Conservation (phyloP, 164 flowering plant genomes). For the Platanus orientalis region DNA sequence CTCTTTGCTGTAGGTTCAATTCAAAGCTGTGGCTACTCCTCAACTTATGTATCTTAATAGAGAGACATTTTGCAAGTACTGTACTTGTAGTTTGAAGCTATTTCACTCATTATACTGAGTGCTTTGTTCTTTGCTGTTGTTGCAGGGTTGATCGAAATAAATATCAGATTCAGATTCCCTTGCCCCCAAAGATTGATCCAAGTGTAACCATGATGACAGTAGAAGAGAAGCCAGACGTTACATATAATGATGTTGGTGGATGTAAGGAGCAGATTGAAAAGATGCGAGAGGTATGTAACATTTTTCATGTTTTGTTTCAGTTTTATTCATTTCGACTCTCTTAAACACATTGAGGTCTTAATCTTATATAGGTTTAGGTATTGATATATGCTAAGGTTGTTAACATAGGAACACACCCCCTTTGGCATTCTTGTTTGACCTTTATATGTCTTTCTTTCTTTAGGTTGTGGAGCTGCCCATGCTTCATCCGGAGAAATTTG, state of each 20-base stretch:
- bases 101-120: too few relatives aligned
- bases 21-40: too few relatives aligned
- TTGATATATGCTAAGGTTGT: too few relatives aligned
- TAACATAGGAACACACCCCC: neutral
- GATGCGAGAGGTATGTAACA: slow-evolving; percentile 78
- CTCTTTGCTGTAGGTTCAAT: too few relatives aligned
- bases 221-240: slow-evolving; percentile 97
- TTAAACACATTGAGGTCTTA: too few relatives aligned
- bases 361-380: too few relatives aligned
- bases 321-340: too few relatives aligned
- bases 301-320: neutral
- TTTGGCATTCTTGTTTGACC: neutral
- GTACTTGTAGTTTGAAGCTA: too few relatives aligned
- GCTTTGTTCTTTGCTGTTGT: slow-evolving; percentile 1
- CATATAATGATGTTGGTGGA: slow-evolving; percentile 98
- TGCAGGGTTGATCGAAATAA: slow-evolving; percentile 94
- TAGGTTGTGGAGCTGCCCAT: slow-evolving; percentile 90
- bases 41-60: too few relatives aligned
- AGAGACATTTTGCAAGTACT: too few relatives aligned
- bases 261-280: slow-evolving; percentile 97
- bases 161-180: slow-evolving; percentile 93
- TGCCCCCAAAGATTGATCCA: slow-evolving; percentile 97
- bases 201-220: slow-evolving; percentile 99
- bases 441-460: slow-evolving; percentile 6
- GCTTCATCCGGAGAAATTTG: slow-evolving; percentile 99